A percentile compares a stretch with the other conserved stretches of the same genome.
These are phyloP conservation scores for Basidiobolus meristosporus DNA, from an alignment of 371 early-diverging fungal genomes.

Conservation along the genomic window DNA sequence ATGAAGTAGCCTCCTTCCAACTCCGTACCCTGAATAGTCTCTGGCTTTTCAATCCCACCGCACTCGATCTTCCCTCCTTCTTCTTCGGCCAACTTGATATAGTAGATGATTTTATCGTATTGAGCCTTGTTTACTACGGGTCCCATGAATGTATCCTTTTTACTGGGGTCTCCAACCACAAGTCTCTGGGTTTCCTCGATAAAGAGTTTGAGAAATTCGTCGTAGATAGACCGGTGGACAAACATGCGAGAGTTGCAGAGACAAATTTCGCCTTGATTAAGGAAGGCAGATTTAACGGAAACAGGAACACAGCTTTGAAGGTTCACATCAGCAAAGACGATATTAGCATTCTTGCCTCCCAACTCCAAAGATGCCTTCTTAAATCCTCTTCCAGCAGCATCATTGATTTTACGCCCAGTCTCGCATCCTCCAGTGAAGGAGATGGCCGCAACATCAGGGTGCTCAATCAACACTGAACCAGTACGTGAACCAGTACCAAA, in stretches of 20 bases:
- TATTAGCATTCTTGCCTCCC: conserved; percentile 58
- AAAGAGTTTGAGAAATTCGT: conserved; percentile 25
- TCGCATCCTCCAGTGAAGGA: conserved; percentile 65
- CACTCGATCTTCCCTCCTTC: conserved; percentile 42
- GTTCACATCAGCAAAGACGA: conserved; percentile 53
- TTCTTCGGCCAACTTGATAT: conserved; percentile 36
- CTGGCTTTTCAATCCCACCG: conserved; percentile 12
- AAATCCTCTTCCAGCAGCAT: conserved; percentile 20
- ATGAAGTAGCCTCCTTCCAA: conserved; percentile 47
- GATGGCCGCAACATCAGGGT: conserved; percentile 37
- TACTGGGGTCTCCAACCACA: conserved; percentile 42
- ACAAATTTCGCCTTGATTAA: conserved; percentile 56
- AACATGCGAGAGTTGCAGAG: conserved; percentile 44
- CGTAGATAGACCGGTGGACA: conserved; percentile 36
- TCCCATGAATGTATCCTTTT: conserved; percentile 27
- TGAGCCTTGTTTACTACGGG: conserved; percentile 38
- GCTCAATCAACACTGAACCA: conserved; percentile 39
- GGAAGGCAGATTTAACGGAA: conserved; percentile 27
- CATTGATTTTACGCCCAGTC: conserved; percentile 36
- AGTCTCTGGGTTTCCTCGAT: conserved; percentile 14
- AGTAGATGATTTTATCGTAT: conserved; percentile 39
- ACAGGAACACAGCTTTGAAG: conserved; percentile 32
- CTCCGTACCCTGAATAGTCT: conserved; percentile 4
- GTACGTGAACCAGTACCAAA: too few relatives aligned
- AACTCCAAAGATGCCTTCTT: conserved; percentile 57